Percentiles rank a stretch among this genome's conserved stretches.
phyloP scores from a whole-genome alignment of 768 basidiomycete genomes.

The Leccinum truebloodii region DNA sequence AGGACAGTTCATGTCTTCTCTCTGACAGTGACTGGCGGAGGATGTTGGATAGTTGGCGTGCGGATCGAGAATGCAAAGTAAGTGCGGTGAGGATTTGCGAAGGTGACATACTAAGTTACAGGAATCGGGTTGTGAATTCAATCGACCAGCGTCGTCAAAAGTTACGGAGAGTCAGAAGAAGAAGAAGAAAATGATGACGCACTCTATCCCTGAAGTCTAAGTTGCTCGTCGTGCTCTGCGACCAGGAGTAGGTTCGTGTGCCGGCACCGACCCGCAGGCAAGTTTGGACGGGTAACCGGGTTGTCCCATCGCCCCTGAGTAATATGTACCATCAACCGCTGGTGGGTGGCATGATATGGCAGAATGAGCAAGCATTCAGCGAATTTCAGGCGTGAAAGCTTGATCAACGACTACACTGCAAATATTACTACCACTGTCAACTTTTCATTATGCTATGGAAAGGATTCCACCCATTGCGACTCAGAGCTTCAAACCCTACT shows the following conservation, averaged over 20 bases:
- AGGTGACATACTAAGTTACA: not conserved
- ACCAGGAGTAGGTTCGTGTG: not conserved
- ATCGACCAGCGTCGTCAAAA: not conserved
- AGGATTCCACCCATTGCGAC: no score
- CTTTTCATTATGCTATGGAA: no score
- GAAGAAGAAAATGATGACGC: not conserved
- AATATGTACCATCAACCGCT: no score
- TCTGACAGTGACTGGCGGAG: constrained; percentile 11
- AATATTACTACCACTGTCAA: no score
- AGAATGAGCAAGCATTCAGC: no score
- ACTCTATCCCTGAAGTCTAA: not conserved
- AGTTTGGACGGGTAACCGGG: no score
- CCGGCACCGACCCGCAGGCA: no score
- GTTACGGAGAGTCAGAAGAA: not conserved
- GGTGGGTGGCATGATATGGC: no score
- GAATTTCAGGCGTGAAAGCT: no score
- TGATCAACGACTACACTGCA: no score
- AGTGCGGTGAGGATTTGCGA: constrained; percentile 16
- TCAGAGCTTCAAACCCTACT: no score
- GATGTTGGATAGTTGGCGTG: constrained; percentile 18
- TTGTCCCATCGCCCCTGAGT: no score
- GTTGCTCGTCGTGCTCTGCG: not conserved
- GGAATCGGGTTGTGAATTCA: not conserved
- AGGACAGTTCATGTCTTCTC: not conserved
- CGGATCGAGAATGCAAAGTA: constrained; percentile 20